These are phyloP conservation scores for Botrytis deweyae DNA, from an alignment of 2,329 filamentous ascomycete genomes.

Conservation along the genomic window DNA sequence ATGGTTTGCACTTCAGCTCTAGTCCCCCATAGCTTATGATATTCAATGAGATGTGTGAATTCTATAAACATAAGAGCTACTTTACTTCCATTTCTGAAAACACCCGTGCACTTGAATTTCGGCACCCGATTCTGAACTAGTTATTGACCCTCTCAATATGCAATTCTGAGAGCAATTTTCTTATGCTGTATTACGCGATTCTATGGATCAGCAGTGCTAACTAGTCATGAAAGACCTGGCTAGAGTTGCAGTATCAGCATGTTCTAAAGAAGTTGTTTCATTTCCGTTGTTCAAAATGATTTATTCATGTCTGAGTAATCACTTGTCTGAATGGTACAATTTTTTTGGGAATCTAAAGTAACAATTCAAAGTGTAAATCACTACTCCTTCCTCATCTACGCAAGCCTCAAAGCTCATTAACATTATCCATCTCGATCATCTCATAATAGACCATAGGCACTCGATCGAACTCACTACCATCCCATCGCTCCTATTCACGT, in stretches of 20 bases:
- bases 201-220: background rate
- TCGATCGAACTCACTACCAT: background rate
- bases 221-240: background rate
- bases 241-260: background rate
- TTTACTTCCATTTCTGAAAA: background rate
- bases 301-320: no score
- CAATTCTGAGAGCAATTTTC: background rate
- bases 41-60: background rate
- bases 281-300: background rate
- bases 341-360: background rate
- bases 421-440: background rate
- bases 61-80: background rate
- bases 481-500: background rate
- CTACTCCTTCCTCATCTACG: background rate
- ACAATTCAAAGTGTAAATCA: background rate
- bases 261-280: background rate
- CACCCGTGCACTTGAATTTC: background rate
- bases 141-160: fast-evolving
- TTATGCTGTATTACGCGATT: background rate
- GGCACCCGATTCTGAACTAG: fast-evolving
- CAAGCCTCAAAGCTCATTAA: background rate
- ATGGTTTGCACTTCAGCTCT: background rate
- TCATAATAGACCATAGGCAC: background rate
- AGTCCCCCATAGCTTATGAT: fast-evolving
- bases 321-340: background rate